Evolutionary conservation across 768 basidiomycete genomes (phyloP).

Genomic region (Mycena olivaceomarginata): DNA sequence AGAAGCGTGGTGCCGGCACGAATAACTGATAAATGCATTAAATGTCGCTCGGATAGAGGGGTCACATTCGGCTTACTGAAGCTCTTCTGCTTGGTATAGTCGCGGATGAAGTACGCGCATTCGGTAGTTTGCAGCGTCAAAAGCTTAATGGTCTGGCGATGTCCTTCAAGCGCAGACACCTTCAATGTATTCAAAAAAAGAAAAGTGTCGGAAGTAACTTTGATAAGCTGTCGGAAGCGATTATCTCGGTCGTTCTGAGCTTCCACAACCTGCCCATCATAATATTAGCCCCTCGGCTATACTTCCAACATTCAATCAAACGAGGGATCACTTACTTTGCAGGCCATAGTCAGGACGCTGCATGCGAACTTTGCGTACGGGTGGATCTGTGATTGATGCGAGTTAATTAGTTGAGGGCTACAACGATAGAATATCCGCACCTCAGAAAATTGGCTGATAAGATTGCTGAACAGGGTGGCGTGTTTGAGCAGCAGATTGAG

Average conservation of each 20-base stretch:
- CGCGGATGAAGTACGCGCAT: conserved; percentile 54
- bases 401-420: not conserved
- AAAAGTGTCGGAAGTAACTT: conserved; percentile 7
- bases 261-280: conserved; percentile 1
- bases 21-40: not conserved
- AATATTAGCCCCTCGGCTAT: not conserved
- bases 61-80: conserved; percentile 40
- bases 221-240: conserved; percentile 22
- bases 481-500: conserved; percentile 13
- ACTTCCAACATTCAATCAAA: too few species aligned
- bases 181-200: conserved; percentile 19
- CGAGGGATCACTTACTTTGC: conserved; percentile 7
- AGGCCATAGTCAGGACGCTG: conserved; percentile 27
- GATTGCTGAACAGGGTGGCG: conserved; percentile 1
- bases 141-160: conserved; percentile 43
- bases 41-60: not conserved
- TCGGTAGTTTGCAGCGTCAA: conserved; percentile 51
- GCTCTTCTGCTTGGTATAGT: conserved; percentile 46
- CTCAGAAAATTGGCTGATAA: conserved; percentile 23
- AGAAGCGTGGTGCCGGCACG: conserved; percentile 9
- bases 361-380: conserved; percentile 31
- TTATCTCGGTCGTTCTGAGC: conserved; percentile 29
- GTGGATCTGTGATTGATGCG: conserved; percentile 14
- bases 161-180: conserved; percentile 22
- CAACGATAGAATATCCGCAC: not conserved